A percentile compares a stretch with the other conserved stretches of the same genome.
Evolutionary conservation across 768 basidiomycete species (phyloP).

Genomic region (Pleurotus salmoneostramineus): DNA sequence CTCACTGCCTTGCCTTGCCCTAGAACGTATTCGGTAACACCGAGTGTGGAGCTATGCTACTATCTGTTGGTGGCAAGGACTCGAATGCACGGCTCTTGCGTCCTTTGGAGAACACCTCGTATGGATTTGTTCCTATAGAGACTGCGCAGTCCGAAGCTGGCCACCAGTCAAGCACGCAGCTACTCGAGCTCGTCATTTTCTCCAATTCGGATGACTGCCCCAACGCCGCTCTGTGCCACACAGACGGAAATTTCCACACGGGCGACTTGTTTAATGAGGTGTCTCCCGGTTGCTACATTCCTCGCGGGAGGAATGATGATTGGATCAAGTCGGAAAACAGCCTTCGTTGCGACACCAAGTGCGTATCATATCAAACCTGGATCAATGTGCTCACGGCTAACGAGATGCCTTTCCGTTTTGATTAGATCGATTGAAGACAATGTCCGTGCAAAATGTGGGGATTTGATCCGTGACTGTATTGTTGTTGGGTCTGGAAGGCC

Average conservation of each 20-base stretch:
- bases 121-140: conserved; percentile 59
- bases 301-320: conserved; percentile 62
- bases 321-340: conserved; percentile 73
- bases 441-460: conserved; percentile 59
- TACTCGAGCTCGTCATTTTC: conserved; percentile 59
- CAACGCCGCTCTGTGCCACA: conserved; percentile 40
- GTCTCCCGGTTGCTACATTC: conserved; percentile 44
- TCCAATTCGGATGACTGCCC: conserved; percentile 59
- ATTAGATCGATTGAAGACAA: conserved; percentile 74
- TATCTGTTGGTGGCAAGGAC: conserved; percentile 52
- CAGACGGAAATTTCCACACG: conserved; percentile 65
- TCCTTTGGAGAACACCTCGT: conserved; percentile 56
- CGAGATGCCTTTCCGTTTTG: conserved; percentile 12
- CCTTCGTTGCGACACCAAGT: conserved; percentile 66
- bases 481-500: conserved; percentile 77
- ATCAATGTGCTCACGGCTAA: not conserved
- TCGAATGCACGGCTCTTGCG: conserved; percentile 48
- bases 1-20: not conserved
- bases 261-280: conserved; percentile 63
- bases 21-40: conserved; percentile 83
- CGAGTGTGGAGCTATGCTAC: conserved; percentile 71
- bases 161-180: conserved; percentile 41
- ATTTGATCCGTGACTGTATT: conserved; percentile 67
- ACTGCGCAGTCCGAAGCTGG: conserved; percentile 24
- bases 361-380: conserved; percentile 17